Base-by-base conservation (phyloP, 305 asterid genomes). In the Coffea humblotiana region DNA sequence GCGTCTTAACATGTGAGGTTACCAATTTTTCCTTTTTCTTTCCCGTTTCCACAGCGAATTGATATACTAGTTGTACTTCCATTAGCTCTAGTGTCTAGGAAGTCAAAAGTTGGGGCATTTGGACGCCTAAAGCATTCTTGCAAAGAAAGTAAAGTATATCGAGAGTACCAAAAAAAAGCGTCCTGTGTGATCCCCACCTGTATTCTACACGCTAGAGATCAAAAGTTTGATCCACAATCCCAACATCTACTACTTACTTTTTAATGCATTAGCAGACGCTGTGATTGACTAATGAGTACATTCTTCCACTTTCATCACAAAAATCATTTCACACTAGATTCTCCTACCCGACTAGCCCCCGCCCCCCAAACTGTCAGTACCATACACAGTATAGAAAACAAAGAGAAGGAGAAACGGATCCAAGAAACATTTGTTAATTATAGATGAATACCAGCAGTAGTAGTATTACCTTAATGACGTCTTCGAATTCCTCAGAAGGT, bases 401-500 rank as follows among this genome's bases (percentile, higher is more conserved):
- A 40, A 40, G 43, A 40, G 43, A 40, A 40, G 43, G 3, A 40
- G 43, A 40, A 40, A 40, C 5, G 43, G 43, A 40, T 40, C 43
- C 43, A 40, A 40, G 43, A 40, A 40, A 40, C 6, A 40, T 40
- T 3, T 40, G 43, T 40, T 40, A 40, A 40, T 5, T 40, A 40
- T 40, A 40, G 43, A 40, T 40, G 4, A 40, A 40, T 3, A 40
- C 13, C 13, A 48, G 54, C 1, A 12, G 23, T 12, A 56, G 13
- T n/a, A 32, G 15, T 49, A 47, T 32, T 78, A 96, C 99, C 99
- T 94, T 96, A 64, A 96, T 93, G 56, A 96, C 98, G 81, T 96
- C 99, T 73, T 96, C 99, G 56, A 89, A 91, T 87, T 96, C 99
- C 47, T 94, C 91, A 15, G 94, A 88, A 54, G 98, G 99, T 15